Base-by-base conservation (phyloP, 2,329 filamentous ascomycete species). In the Hypoxylon sp. region DNA sequence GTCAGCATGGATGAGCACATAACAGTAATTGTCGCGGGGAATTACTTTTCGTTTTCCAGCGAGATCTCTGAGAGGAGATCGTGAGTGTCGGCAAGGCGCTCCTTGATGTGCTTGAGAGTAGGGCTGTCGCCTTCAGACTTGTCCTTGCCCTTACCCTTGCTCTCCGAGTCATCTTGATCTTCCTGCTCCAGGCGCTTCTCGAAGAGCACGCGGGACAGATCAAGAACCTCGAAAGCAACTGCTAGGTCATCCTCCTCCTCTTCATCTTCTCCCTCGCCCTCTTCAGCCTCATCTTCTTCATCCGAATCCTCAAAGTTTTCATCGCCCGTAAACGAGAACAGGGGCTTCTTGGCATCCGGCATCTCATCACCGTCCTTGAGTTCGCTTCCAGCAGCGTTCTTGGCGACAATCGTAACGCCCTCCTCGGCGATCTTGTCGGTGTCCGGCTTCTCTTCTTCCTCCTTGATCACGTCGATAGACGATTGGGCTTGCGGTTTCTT, bases 41-140 rank as follows among this genome's bases (percentile, higher is more conserved):
- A 74, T 58, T 77, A 87, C 79, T 90, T 88, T 77, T 98, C 95
- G 67, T 95, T 97, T 78, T 99, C 95, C 23, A 99, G 81, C n/a
- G 90, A 96, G 61, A 99, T 97, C 76, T 99, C 95, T 8, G 93
- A 91, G 61, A 98, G 89, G 53, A 97, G 84, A 72, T 97, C 93
- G 73, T 97, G 92, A 7, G 92, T 96, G 72, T 99, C 95, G 59
- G 92, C 92, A 27, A 98, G 83, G 54, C 92, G 87, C 75, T 96
- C 91, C 75, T 92, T 93, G 70, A 93, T 81, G 59, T 90, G 86
- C 63, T 82, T 77, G 38, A 80, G 64, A 2, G 72, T 67, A 35
- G 77, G 75, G 6, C 74, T 75, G 48, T 81, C 77, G 18, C 72
- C 72, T 29, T 75, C 69, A 13, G 71, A 71, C 29, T 70, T 71